Percentiles rank a stretch among this genome's conserved stretches.
Evolutionary conservation across 345 rosid species (phyloP).

Genomic region (Mallotus nudiflorus): DNA sequence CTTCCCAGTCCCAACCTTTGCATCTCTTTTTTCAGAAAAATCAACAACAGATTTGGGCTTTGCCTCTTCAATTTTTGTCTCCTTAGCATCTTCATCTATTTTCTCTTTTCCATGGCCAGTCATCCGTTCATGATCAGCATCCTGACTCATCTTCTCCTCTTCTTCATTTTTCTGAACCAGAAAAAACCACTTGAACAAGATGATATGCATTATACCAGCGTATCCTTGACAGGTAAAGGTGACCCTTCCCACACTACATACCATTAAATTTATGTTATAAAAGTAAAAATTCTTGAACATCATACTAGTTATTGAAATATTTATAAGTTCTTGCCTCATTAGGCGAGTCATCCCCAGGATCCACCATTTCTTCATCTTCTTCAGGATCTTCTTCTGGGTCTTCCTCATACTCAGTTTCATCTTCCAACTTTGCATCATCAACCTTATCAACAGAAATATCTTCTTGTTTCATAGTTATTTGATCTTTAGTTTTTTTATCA

Average conservation of each 20-base stretch:
- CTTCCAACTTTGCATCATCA: constrained; percentile 40
- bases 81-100: constrained; percentile 29
- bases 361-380: constrained; percentile 36
- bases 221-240: background rate
- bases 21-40: constrained; percentile 30
- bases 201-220: background rate
- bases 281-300: background rate
- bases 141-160: constrained; percentile 38
- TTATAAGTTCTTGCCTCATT: constrained; percentile 46
- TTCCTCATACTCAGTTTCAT: constrained; percentile 44
- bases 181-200: background rate
- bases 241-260: background rate
- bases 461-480: constrained; percentile 19
- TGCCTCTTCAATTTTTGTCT: constrained; percentile 37
- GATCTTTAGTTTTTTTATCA: constrained; percentile 15
- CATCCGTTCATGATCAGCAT: constrained; percentile 33
- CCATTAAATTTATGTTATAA: too few relatives aligned
- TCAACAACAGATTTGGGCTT: constrained; percentile 40
- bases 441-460: constrained; percentile 33
- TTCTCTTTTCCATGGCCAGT: constrained; percentile 34
- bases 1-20: constrained; percentile 35
- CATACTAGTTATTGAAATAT: background rate
- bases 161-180: constrained; percentile 42
- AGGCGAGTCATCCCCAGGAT: constrained; percentile 51
- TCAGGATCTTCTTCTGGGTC: constrained; percentile 67